A percentile compares a stretch with the other conserved stretches of the same genome.
Evolutionary conservation across 306 rosid species (phyloP).

Genomic region (Alnus rubra): DNA sequence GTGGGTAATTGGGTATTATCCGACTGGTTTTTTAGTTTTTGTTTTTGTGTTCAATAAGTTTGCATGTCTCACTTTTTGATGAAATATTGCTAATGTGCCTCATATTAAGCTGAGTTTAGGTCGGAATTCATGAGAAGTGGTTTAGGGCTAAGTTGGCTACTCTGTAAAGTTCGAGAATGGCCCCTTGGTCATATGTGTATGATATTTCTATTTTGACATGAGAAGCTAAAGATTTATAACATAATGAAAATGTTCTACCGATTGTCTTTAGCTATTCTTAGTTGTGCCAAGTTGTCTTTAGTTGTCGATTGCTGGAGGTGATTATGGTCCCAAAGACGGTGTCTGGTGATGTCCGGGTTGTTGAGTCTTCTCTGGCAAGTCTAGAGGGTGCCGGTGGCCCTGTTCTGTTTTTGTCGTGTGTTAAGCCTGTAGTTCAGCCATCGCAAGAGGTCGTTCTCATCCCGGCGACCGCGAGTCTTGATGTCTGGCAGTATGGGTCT

Average conservation of each 20-base stretch:
- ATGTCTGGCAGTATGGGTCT: no score
- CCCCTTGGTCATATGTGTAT: not conserved
- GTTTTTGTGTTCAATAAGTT: not conserved
- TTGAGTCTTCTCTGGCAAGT: no score
- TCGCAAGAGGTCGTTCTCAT: no score
- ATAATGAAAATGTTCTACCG: not conserved
- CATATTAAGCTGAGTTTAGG: not conserved
- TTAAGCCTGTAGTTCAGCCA: no score
- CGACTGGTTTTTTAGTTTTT: not conserved
- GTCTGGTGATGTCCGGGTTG: no score
- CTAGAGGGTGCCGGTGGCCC: no score
- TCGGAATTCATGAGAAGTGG: constrained; percentile 1
- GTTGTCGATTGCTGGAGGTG: no score
- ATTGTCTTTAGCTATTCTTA: constrained; percentile 9
- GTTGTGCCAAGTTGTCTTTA: not conserved
- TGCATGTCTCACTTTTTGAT: not conserved
- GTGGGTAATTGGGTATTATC: not conserved
- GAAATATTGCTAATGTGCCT: not conserved
- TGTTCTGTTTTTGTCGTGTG: no score
- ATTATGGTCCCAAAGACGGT: no score
- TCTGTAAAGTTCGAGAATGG: not conserved
- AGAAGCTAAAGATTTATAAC: not conserved
- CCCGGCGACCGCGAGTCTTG: no score
- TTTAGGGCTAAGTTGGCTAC: constrained; percentile 4
- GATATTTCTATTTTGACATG: constrained; percentile 7